Evolutionary conservation across 495 filamentous ascomycete genomes (phyloP).

Genomic region (Penicillium nucicola): DNA sequence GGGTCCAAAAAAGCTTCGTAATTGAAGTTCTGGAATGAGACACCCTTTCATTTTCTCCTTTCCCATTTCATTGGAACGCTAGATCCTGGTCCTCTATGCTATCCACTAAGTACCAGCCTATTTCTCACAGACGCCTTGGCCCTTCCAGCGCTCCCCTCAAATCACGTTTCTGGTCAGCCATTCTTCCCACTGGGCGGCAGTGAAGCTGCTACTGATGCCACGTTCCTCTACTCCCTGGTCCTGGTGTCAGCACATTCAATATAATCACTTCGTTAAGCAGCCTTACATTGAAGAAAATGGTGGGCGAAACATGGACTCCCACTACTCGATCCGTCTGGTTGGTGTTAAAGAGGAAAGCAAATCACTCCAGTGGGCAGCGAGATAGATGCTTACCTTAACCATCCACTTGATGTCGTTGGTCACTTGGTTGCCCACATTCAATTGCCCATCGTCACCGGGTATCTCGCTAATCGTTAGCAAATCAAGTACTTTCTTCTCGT

Average conservation of each 20-base stretch:
- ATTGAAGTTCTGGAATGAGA: slow-evolving; percentile 33
- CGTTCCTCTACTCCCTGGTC: slow-evolving; percentile 69
- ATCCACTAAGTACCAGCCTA: slow-evolving; percentile 1
- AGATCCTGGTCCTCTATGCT: slow-evolving; percentile 3
- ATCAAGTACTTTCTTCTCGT: slow-evolving; percentile 60
- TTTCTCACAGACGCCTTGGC: background rate
- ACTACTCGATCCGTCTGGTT: slow-evolving; percentile 59
- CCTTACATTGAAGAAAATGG: slow-evolving; percentile 74
- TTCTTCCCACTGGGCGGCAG: slow-evolving; percentile 73
- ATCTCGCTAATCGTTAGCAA: slow-evolving; percentile 63
- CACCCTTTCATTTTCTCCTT: slow-evolving; percentile 26
- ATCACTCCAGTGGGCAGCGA: background rate
- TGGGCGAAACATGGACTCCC: slow-evolving; percentile 87
- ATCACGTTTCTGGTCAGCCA: slow-evolving; percentile 77
- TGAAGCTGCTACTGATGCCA: slow-evolving; percentile 75
- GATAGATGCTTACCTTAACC: slow-evolving; percentile 57
- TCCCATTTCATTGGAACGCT: slow-evolving; percentile 8
- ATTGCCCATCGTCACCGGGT: slow-evolving; percentile 54
- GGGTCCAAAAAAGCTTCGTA: slow-evolving; percentile 26
- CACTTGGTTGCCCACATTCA: slow-evolving; percentile 72
- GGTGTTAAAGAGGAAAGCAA: slow-evolving; percentile 9
- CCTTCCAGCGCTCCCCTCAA: slow-evolving; percentile 36
- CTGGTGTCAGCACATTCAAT: slow-evolving; percentile 21
- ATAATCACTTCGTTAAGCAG: background rate
- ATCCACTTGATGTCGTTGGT: slow-evolving; percentile 84